Conservation (phyloP, 78 protist species). For the Dictyostelium intermedium region DNA sequence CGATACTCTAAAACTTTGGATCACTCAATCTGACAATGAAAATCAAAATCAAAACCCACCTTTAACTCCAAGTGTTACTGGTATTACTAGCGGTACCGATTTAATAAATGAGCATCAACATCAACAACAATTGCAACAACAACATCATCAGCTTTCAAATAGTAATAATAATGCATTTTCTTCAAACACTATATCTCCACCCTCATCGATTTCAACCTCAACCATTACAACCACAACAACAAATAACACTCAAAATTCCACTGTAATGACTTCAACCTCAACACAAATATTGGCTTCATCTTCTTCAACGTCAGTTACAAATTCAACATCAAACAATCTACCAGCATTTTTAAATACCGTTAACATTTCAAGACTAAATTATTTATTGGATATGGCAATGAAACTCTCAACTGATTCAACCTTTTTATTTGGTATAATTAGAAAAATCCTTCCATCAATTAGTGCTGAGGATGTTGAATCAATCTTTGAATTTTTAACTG, state of each 20-base stretch:
- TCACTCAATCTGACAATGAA: not conserved
- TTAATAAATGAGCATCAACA: not conserved
- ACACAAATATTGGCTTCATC: not conserved
- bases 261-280: not conserved
- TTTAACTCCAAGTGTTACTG: not conserved
- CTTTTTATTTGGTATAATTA: conserved; percentile 24
- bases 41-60: not conserved
- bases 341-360: not conserved
- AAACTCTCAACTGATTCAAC: not conserved
- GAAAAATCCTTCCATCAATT: conserved; percentile 47
- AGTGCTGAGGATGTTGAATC: conserved; percentile 42
- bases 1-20: conserved; percentile 67
- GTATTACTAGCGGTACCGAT: not conserved
- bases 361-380: conserved; percentile 27
- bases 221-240: not conserved
- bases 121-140: not conserved
- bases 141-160: not conserved
- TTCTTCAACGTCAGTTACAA: not conserved
- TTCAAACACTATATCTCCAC: not conserved
- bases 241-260: not conserved
- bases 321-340: not conserved
- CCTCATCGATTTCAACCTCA: not conserved
- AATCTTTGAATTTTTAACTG: conserved; percentile 30
- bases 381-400: conserved; percentile 47
- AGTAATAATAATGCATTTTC: not conserved